These are phyloP conservation scores for Babesia sp. DNA, from an alignment of 169 alveolate genomes.

Conservation along the genomic window DNA sequence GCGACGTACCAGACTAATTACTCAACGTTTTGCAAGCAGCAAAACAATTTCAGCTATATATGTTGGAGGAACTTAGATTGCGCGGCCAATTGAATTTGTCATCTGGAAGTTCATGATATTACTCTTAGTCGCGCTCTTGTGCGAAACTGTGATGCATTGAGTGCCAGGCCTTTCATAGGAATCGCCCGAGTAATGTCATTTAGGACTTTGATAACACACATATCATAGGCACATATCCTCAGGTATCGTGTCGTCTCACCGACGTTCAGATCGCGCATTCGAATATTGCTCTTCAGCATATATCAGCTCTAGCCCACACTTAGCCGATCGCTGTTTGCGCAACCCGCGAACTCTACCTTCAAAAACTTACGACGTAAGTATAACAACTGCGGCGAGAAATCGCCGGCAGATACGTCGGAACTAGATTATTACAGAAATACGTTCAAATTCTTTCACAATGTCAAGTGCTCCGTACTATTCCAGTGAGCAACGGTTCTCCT, in stretches of 20 bases:
- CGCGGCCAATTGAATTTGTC: constrained; percentile 32
- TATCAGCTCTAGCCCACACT: constrained; percentile 31
- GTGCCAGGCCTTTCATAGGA: background rate
- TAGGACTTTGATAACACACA: constrained; percentile 6
- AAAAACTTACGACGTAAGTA: background rate
- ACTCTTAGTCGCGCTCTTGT: constrained; percentile 24
- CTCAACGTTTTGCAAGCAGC: background rate
- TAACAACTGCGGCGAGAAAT: background rate
- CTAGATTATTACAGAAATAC: background rate
- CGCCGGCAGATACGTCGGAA: background rate
- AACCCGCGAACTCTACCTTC: background rate
- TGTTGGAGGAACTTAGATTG: constrained; percentile 19
- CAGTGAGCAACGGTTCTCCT: background rate
- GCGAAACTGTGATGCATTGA: background rate
- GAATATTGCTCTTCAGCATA: constrained; percentile 22
- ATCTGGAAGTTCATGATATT: constrained; percentile 28
- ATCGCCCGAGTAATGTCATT: constrained; percentile 25
- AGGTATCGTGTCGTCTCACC: background rate
- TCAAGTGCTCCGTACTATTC: constrained; percentile 29
- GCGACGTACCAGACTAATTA: background rate
- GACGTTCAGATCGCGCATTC: constrained; percentile 15
- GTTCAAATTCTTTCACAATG: constrained; percentile 5
- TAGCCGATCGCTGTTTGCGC: background rate
- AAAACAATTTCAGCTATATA: constrained; percentile 9
- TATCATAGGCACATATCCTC: constrained; percentile 8